Evolutionary conservation across 495 filamentous ascomycete species (phyloP).

Genomic region (Penicillium psychrofluorescens): DNA sequence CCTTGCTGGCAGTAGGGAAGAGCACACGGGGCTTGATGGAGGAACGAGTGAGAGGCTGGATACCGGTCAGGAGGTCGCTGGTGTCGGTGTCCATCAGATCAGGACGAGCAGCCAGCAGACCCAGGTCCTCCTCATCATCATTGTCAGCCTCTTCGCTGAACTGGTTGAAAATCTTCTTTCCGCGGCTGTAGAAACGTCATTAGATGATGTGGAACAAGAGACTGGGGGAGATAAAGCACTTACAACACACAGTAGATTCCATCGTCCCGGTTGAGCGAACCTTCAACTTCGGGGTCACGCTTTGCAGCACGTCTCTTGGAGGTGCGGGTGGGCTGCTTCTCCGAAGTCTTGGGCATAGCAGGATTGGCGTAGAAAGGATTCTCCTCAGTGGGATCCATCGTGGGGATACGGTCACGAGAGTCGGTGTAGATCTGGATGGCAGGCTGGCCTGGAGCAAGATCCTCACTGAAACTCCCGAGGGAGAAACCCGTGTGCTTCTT

Average conservation of each 20-base stretch:
- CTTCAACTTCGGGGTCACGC: no score
- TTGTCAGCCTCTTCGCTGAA: slow-evolving; percentile 41
- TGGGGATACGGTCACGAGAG: slow-evolving; percentile 76
- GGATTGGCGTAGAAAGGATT: slow-evolving; percentile 69
- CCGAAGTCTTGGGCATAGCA: slow-evolving; percentile 11
- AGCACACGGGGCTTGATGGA: slow-evolving; percentile 79
- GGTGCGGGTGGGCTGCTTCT: slow-evolving; percentile 32
- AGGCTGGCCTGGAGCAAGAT: slow-evolving; percentile 30
- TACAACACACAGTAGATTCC: slow-evolving; percentile 85
- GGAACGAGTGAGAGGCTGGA: slow-evolving; percentile 59
- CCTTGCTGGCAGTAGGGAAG: slow-evolving; percentile 49
- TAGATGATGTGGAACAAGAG: slow-evolving; percentile 7
- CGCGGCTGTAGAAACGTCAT: slow-evolving; percentile 55
- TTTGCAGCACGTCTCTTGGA: slow-evolving; percentile 35
- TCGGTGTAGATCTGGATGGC: slow-evolving; percentile 82
- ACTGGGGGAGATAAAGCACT: slow-evolving; percentile 30
- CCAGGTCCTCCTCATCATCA: slow-evolving; percentile 44
- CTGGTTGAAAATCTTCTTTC: slow-evolving; percentile 72
- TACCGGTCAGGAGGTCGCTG: slow-evolving; percentile 16
- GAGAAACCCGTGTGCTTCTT: slow-evolving; percentile 56
- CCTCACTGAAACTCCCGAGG: slow-evolving; percentile 61
- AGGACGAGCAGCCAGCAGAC: slow-evolving; percentile 30
- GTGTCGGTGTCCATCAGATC: slow-evolving; percentile 27
- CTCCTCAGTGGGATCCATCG: slow-evolving; percentile 51
- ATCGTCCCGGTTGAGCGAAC: slow-evolving; percentile 58